Conservation (phyloP, 768 basidiomycete species). For the Termitomyces sp. region DNA sequence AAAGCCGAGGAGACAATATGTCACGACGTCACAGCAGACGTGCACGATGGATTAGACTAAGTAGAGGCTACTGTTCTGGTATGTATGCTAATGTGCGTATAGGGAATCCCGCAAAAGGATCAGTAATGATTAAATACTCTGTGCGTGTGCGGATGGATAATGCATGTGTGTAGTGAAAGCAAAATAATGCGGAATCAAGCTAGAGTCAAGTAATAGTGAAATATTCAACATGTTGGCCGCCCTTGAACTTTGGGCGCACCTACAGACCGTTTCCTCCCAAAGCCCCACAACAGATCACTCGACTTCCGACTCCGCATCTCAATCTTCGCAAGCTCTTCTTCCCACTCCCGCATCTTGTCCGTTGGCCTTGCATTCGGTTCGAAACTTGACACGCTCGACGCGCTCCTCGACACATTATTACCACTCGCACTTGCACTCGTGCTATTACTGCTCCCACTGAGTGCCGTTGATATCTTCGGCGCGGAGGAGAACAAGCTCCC, state of each 20-base stretch:
- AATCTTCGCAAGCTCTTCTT: conserved; percentile 71
- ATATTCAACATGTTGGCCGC: neutral
- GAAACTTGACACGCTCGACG: conserved; percentile 26
- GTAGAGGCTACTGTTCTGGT: neutral
- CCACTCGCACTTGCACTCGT: conserved; percentile 21
- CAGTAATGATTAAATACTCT: neutral
- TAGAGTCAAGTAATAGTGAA: neutral
- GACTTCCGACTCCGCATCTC: conserved; percentile 56
- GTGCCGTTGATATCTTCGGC: conserved; percentile 21
- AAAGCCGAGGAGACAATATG: neutral
- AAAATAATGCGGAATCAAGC: too few species aligned
- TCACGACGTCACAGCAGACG: neutral
- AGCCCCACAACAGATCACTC: conserved; percentile 42
- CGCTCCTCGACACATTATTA: conserved; percentile 21
- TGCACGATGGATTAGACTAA: neutral
- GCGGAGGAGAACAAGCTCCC: conserved; percentile 14
- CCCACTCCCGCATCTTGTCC: conserved; percentile 64
- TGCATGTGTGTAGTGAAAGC: conserved; percentile 2
- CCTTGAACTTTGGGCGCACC: conserved; percentile 17
- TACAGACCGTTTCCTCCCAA: conserved; percentile 30
- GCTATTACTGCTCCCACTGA: conserved; percentile 33
- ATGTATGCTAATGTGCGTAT: neutral
- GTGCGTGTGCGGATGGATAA: neutral
- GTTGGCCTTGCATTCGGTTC: conserved; percentile 26
- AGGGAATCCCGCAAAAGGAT: neutral